Base-by-base conservation (phyloP, 768 basidiomycete species). In the Pisolithus tinctorius region DNA sequence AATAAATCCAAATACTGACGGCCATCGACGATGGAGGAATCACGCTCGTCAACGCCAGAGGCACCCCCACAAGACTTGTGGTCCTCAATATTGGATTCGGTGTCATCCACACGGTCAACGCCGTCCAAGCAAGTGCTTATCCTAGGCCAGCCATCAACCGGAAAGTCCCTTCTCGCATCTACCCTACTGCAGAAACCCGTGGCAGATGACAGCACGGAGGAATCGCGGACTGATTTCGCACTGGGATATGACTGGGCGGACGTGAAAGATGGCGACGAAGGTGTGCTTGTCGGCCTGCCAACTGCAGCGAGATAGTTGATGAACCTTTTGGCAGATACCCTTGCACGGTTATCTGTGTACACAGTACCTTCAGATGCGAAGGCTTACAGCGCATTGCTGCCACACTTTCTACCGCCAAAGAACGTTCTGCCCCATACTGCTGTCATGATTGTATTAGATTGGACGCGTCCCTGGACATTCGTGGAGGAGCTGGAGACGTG, bases 391-490 rank as follows among this genome's bases (percentile, higher is more conserved):
- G 69, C 82, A 11, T 68, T 95, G 29, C 59, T 95, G 0, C 89
- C 91, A 0, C 81, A 85, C 53, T 89, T 92, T 56, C 68, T 93
- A 25, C 88, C 89, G 1, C 84, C 91, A 1, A 75, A 81, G 51
- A 71, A 77, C 27, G 72, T 80, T 6, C 68, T 91, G 11, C 77
- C 79, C 3, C 84, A 90, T 55, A 86, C 87, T 0, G 73, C 90
- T 29, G 81, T 93, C 42, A 71, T 96, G 61, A 87, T 98, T 58
- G 82, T 85, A 0, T 72, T 99, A 9, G 95, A 99, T 66, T 99
- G 96, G 95, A 95, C 93, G 58, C 80, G 80, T 57, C 95, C 95
- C 1, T 94, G 91, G 83, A 80, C 84, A 1, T 98, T 98, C 65
- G 71, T 96, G 2, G 81, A 86, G 13, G 87, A 97, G 60, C 70